Conservation (phyloP, 2,329 filamentous ascomycete genomes). For the Cladophialophora chaetospira region DNA sequence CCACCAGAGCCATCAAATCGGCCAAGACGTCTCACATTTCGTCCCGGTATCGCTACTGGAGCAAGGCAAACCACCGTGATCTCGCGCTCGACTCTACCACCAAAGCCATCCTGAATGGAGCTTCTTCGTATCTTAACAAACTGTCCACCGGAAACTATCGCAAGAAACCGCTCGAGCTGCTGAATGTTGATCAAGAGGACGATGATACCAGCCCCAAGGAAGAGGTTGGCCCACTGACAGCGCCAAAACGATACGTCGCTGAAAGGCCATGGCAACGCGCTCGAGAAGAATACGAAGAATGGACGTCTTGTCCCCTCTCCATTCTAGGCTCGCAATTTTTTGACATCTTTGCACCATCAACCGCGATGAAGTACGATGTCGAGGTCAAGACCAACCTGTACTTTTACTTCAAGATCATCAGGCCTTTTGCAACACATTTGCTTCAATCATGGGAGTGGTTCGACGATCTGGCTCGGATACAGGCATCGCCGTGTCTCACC, state of each 20-base stretch:
- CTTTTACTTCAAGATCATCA: slow-evolving; percentile 24
- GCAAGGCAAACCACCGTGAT: slow-evolving; percentile 13
- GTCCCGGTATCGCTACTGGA: slow-evolving; percentile 16
- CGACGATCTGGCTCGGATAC: slow-evolving; percentile 22
- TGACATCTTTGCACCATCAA: slow-evolving; percentile 16
- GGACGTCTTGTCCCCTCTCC: neutral
- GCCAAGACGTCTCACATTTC: slow-evolving; percentile 21
- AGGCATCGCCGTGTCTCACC: slow-evolving; percentile 22
- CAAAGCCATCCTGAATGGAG: slow-evolving; percentile 16
- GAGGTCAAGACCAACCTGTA: slow-evolving; percentile 22
- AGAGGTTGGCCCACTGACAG: neutral
- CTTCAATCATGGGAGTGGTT: slow-evolving; percentile 24
- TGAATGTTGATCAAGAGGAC: neutral
- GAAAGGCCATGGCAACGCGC: neutral
- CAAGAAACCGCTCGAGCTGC: neutral
- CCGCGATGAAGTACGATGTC: slow-evolving; percentile 5
- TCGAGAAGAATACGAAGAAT: slow-evolving; percentile 6
- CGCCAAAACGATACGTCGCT: neutral
- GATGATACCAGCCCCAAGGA: neutral
- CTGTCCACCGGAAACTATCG: neutral
- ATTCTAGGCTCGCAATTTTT: slow-evolving; percentile 17
- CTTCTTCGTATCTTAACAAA: slow-evolving; percentile 4
- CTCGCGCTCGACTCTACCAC: slow-evolving; percentile 18
- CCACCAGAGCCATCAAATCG: slow-evolving; percentile 4
- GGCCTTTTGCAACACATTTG: slow-evolving; percentile 23